phyloP scores from a whole-genome alignment of 352 stramenopile genomes.

The Phytophthora chlamydospora region DNA sequence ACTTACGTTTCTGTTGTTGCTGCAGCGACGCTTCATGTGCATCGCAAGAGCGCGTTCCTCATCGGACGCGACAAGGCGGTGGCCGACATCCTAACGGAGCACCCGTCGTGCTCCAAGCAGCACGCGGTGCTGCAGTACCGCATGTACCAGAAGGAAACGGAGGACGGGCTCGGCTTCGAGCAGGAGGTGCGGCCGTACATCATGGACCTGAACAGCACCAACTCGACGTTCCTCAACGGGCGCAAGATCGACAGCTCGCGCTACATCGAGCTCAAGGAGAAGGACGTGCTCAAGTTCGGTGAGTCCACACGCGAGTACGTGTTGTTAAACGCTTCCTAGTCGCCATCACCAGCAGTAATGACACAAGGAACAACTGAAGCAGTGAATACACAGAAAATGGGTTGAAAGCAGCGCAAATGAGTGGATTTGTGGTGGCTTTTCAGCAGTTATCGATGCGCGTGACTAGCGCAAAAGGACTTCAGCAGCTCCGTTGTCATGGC shows the following conservation, averaged over 20 bases:
- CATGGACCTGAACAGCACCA: slow-evolving; percentile 98
- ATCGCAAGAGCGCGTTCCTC: slow-evolving; percentile 96
- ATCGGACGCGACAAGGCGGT: slow-evolving; percentile 94
- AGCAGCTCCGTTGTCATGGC: neutral
- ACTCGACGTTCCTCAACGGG: slow-evolving; percentile 98
- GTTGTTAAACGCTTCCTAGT: slow-evolving; percentile 81
- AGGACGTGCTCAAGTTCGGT: slow-evolving; percentile 97
- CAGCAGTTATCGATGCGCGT: slow-evolving; percentile 33
- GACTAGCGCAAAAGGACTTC: slow-evolving; percentile 23
- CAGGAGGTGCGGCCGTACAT: slow-evolving; percentile 94
- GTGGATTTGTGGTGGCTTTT: slow-evolving; percentile 25
- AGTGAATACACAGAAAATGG: neutral
- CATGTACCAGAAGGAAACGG: slow-evolving; percentile 72
- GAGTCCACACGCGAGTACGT: slow-evolving; percentile 98
- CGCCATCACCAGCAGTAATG: neutral
- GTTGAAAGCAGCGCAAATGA: slow-evolving; percentile 18
- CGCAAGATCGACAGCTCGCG: slow-evolving; percentile 92
- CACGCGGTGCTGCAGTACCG: slow-evolving; percentile 98
- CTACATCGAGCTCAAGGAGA: slow-evolving; percentile 96
- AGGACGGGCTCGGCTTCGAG: slow-evolving; percentile 59
- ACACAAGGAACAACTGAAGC: neutral
- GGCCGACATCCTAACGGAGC: slow-evolving; percentile 94
- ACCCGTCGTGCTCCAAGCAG: slow-evolving; percentile 96
- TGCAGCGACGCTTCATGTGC: slow-evolving; percentile 94
- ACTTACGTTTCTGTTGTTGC: slow-evolving; percentile 30